phyloP scores from a whole-genome alignment of 2,329 filamentous ascomycete species.

The Magnaporthiopsis incrustans region DNA sequence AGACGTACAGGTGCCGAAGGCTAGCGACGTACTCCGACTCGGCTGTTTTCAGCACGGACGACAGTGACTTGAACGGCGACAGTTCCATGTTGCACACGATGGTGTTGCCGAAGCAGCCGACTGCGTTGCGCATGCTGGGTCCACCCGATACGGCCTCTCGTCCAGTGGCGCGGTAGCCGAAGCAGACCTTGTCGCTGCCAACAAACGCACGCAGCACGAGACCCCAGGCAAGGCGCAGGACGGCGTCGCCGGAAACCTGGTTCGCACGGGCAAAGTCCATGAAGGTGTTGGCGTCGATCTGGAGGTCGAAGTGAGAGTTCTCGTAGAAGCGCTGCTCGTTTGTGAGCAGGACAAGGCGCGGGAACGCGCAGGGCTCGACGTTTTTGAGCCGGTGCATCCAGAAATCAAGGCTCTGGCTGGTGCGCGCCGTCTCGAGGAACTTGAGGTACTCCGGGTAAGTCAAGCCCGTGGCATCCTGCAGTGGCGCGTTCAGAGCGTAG shows the following conservation, averaged over 20 bases:
- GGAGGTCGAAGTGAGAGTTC: constrained; percentile 30
- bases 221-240: constrained; percentile 53
- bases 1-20: constrained; percentile 35
- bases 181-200: constrained; percentile 42
- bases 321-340: constrained; percentile 20
- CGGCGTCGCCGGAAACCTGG: constrained; percentile 36
- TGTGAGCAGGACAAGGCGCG: constrained; percentile 25
- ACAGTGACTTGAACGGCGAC: constrained; percentile 23
- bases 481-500: constrained; percentile 30
- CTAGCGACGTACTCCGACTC: constrained; percentile 23
- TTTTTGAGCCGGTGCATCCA: constrained; percentile 34
- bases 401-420: constrained; percentile 30
- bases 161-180: constrained; percentile 42
- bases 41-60: constrained; percentile 22
- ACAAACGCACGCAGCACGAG: constrained; percentile 48
- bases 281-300: constrained; percentile 30
- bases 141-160: constrained; percentile 34
- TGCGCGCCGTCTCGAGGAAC: constrained; percentile 25
- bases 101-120: constrained; percentile 38
- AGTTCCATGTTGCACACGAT: constrained; percentile 28
- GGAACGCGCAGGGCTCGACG: constrained; percentile 37
- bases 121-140: constrained; percentile 25
- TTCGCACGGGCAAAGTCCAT: constrained; percentile 34
- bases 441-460: constrained; percentile 31
- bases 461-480: constrained; percentile 24